Base-by-base conservation (phyloP, 2,329 filamentous ascomycete genomes). In the Trichoderma afroharzianum region DNA sequence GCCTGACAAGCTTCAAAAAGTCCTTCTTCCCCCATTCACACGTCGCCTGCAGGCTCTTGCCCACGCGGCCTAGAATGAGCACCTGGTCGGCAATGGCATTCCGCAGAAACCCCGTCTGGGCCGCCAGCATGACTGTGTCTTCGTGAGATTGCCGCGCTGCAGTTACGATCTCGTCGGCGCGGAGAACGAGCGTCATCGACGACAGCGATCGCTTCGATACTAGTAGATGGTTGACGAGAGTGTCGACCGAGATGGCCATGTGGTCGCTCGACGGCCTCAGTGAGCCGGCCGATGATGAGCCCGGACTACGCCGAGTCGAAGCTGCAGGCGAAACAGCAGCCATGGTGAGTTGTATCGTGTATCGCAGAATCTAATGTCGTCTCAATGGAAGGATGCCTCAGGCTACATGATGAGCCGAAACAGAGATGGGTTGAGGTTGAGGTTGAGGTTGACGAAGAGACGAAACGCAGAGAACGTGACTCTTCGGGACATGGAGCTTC, bases 161-260 rank as follows among this genome's bases (percentile, higher is more conserved):
- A 24, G 89, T 93, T 58, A 96, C 92, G 70, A 98, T 90, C 77
- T 97, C 92, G 78, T 96, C 95, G 74, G 94, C 95, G 72, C 93
- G 92, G 79, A 93, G 91, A 66, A 98, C 93, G 72, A 93, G 90
- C 55, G 87, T 89, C 80, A 97, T 94, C 12, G 94, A 94, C 18
- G 92, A 93, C 5, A 98, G 87, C 1, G 95, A 95, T 58, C 93
- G 90, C 80, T 98, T 98, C 9, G 95, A 93, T 33, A 92, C 91
- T 53, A 98, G 89, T 43, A 98, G 91, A 82, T 97, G 91, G 68
- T 90, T 88, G 70, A 98, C 93, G 57, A 98, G 89, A 28, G 89
- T 90, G 76, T 97, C 93, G 77, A 97, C 88, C 39, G 81, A 76
- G 64, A 82, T 78, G 64, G 73, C 71, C 55, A 67, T 69, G 30